phyloP scores from a whole-genome alignment of 2,329 filamentous ascomycete genomes.

The Acephala macrosclerotiorum region DNA sequence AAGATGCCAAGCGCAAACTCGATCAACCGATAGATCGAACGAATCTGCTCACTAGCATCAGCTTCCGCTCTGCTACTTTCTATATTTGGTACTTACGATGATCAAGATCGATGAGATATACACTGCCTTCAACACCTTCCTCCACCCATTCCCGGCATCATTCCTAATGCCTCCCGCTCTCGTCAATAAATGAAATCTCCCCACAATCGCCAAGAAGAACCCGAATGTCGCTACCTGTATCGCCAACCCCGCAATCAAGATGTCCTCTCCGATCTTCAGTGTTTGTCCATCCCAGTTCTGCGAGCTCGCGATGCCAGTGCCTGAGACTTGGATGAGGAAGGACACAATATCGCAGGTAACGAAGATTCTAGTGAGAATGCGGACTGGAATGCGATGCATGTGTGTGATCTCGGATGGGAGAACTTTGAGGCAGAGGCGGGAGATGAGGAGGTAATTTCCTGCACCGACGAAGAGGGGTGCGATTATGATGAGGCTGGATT shows the following conservation, averaged over 20 bases:
- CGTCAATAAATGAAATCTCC: conserved; percentile 48
- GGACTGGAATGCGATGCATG: conserved; percentile 48
- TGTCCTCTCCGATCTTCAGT: conserved; percentile 49
- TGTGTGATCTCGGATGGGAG: conserved; percentile 45
- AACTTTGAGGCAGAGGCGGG: conserved; percentile 51
- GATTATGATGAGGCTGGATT: conserved; percentile 51
- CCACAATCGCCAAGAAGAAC: conserved; percentile 50
- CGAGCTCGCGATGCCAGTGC: conserved; percentile 52
- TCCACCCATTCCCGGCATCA: conserved; percentile 47
- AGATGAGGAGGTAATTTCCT: conserved; percentile 59
- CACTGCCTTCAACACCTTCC: conserved; percentile 50
- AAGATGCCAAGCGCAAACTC: conserved; percentile 60
- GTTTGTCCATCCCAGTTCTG: conserved; percentile 51
- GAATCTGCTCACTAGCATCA: conserved; percentile 45
- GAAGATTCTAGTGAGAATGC: conserved; percentile 54
- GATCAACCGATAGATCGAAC: conserved; percentile 60
- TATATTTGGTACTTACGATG: conserved; percentile 47
- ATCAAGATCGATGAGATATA: conserved; percentile 54
- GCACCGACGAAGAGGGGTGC: conserved; percentile 58
- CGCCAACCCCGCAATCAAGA: conserved; percentile 52
- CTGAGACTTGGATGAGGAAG: conserved; percentile 54
- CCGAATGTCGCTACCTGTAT: conserved; percentile 51
- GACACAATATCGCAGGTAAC: conserved; percentile 54
- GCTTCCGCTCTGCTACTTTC: background rate
- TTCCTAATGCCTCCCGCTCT: conserved; percentile 29